Percentiles rank a stretch among this genome's conserved stretches.
These are phyloP conservation scores for Suillus placidus DNA, from an alignment of 768 basidiomycete species.

Conservation along the genomic window DNA sequence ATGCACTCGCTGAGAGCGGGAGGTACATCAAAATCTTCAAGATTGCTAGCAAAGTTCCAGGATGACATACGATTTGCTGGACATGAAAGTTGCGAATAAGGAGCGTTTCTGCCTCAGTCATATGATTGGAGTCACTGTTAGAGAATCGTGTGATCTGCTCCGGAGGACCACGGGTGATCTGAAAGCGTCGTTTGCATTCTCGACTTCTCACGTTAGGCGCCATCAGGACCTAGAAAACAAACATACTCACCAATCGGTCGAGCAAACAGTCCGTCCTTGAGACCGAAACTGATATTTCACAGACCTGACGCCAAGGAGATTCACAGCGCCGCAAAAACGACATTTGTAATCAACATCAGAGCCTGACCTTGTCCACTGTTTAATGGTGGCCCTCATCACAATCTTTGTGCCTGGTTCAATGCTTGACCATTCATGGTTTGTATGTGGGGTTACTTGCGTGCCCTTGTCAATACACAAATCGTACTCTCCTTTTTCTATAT, in stretches of 20 bases:
- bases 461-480: conserved; percentile 30
- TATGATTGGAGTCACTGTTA: background rate
- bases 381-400: conserved; percentile 27
- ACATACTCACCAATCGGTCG: no score
- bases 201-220: conserved; percentile 17
- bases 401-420: conserved; percentile 29
- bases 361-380: conserved; percentile 5
- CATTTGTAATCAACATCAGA: conserved; percentile 20
- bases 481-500: conserved; percentile 26
- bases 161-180: conserved; percentile 10
- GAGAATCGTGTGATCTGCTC: no score
- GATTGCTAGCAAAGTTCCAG: background rate
- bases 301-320: no score
- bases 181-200: conserved; percentile 31
- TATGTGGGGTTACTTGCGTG: conserved; percentile 26
- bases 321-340: conserved; percentile 20
- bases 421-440: conserved; percentile 24
- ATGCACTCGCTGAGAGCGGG: no score
- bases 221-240: no score
- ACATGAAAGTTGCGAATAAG: background rate
- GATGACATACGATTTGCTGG: background rate
- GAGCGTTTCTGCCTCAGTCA: background rate
- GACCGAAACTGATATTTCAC: no score
- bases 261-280: no score
- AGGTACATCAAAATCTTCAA: background rate